Percentiles rank a stretch among this genome's conserved stretches.
These are phyloP conservation scores for Pseudogymnoascus sp. DNA, from an alignment of 2,329 filamentous ascomycete genomes.

Conservation along the genomic window DNA sequence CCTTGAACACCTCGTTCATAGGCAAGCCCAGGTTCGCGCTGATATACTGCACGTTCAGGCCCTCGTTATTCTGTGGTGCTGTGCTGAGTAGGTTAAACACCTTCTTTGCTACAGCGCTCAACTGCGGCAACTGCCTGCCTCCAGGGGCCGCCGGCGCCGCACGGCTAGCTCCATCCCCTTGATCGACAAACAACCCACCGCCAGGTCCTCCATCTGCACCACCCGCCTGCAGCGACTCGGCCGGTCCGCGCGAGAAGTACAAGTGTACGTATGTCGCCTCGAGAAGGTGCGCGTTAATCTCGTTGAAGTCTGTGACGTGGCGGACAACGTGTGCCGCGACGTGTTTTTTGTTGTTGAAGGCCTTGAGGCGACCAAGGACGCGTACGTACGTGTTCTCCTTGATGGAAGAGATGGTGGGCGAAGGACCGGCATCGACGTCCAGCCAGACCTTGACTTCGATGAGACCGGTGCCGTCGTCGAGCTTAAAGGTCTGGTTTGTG, in stretches of 20 bases:
- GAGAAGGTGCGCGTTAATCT: constrained; percentile 85
- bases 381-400: constrained; percentile 74
- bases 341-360: constrained; percentile 74
- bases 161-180: constrained; percentile 27
- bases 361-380: constrained; percentile 76
- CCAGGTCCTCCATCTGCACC: constrained; percentile 23
- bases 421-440: constrained; percentile 35
- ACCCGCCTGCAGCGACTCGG: constrained; percentile 26
- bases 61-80: constrained; percentile 66
- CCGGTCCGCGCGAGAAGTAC: constrained; percentile 65
- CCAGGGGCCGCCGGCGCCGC: constrained; percentile 22
- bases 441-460: constrained; percentile 89
- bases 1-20: constrained; percentile 60
- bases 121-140: constrained; percentile 29
- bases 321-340: constrained; percentile 75
- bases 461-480: constrained; percentile 90
- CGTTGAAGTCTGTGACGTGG: constrained; percentile 75
- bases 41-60: constrained; percentile 72
- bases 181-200: constrained; percentile 29
- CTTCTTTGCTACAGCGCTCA: constrained; percentile 52
- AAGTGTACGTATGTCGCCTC: constrained; percentile 86
- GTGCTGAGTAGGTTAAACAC: constrained; percentile 64
- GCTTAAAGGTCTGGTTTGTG: constrained; percentile 83
- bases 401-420: constrained; percentile 40
- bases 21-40: constrained; percentile 56